Evolutionary conservation across 2,329 filamentous ascomycete genomes (phyloP).

Genomic region (Sordariomycetes sp.): DNA sequence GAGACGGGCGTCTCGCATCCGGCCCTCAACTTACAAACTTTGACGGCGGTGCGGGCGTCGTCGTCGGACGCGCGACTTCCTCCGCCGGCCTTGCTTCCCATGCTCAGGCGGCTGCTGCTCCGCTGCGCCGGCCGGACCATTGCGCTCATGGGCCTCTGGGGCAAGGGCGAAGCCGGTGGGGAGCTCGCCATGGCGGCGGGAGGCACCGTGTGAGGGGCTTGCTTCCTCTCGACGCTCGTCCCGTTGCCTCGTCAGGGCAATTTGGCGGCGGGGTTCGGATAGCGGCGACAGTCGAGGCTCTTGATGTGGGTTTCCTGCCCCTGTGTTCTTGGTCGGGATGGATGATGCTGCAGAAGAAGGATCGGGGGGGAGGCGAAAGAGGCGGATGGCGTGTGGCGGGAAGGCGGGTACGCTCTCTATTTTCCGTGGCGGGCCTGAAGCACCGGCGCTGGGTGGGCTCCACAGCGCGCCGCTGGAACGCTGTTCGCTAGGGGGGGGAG

Average conservation of each 20-base stretch:
- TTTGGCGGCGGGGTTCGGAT: background rate
- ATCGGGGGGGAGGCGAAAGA: background rate
- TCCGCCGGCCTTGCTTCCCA: conserved; percentile 61
- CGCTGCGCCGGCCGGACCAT: conserved; percentile 61
- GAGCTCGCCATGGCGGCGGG: conserved; percentile 46
- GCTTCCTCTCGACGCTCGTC: conserved; percentile 1
- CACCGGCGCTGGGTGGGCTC: background rate
- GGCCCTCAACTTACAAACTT: conserved; percentile 57
- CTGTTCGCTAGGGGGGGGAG: background rate
- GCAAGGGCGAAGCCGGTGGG: conserved; percentile 52
- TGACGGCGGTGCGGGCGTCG: conserved; percentile 80
- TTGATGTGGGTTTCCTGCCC: background rate
- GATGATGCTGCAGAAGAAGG: background rate
- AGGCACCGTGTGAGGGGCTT: conserved; percentile 1
- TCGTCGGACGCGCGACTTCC: conserved; percentile 81
- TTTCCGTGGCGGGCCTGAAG: conserved; percentile 1
- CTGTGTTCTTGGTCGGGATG: background rate
- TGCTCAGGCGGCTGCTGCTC: conserved; percentile 77
- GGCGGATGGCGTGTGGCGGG: background rate
- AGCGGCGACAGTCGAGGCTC: background rate
- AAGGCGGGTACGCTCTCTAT: background rate
- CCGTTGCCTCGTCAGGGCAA: background rate
- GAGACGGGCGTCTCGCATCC: background rate
- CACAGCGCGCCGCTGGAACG: background rate
- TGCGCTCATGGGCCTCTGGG: conserved; percentile 65